These are phyloP conservation scores for Venturia aucupariae DNA, from an alignment of 2,329 filamentous ascomycete genomes.

Conservation along the genomic window DNA sequence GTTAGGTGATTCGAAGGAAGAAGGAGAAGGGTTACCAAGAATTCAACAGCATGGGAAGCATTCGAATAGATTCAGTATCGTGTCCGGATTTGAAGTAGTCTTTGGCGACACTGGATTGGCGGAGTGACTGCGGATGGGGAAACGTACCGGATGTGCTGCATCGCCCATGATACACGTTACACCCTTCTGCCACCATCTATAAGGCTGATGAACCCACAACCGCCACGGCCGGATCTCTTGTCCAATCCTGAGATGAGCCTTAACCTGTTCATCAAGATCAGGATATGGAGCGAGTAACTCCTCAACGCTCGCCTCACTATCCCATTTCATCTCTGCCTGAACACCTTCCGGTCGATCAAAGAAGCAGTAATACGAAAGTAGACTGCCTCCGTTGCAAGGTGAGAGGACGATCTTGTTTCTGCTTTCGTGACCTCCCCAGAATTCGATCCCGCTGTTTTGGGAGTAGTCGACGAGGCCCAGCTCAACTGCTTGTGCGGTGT, in stretches of 20 bases:
- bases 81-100: too few species aligned
- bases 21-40: too few species aligned
- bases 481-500: neutral
- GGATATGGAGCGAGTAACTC: conserved; percentile 5
- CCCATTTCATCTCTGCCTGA: conserved; percentile 7
- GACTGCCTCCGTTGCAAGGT: conserved; percentile 8
- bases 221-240: conserved; percentile 2
- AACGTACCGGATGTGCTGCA: neutral
- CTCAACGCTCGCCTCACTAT: neutral
- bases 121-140: too few species aligned
- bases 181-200: neutral
- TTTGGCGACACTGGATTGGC: too few species aligned
- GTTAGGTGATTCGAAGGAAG: neutral
- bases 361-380: conserved; percentile 9
- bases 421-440: neutral
- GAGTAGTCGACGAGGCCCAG: conserved; percentile 2
- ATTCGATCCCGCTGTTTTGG: conserved; percentile 7
- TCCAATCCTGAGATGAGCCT: neutral
- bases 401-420: conserved; percentile 7
- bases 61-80: too few species aligned
- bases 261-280: conserved; percentile 7
- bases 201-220: conserved; percentile 6
- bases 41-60: too few species aligned
- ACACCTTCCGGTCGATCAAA: conserved; percentile 6
- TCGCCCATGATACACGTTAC: conserved; percentile 5